Evolutionary conservation across 164 flowering plant genomes (phyloP), one percentile per base, ranked within the genome.

Genomic region (Liriodendron chinense): DNA sequence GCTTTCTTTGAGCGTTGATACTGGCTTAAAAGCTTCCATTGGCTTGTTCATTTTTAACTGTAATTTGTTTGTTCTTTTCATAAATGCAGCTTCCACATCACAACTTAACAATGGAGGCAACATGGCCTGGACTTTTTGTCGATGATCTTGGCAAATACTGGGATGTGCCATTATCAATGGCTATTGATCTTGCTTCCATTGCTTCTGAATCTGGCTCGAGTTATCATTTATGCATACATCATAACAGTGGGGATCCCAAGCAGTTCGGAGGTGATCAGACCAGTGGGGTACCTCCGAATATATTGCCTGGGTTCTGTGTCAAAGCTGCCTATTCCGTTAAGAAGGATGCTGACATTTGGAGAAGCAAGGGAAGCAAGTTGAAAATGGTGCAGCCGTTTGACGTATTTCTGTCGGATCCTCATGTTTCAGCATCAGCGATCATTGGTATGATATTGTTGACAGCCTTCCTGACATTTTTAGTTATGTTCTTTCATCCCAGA

Each of bases 371-470:
- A 25, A 81, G 80, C 20, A 95, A 91, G 85, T 68, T 90, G 83
- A 89, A 82, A 77, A 80, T 86, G 89, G 91, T 86, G 68, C 96
- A 89, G 77, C 98, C 98, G 26, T 92, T 77, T 82, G 98, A 95
- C 68, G 34, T 88, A 5, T 88, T 95, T 78, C 85, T 90, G 78
- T 91, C 94, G 25, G 87, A 79, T 81, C 94, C 98, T 70, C 96
- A 90, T 71, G 63, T 93, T 75, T 87, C 97, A 20, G 85, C 87
- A 16, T 86, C 97, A 7, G 91, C 85, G 25, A 74, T 86, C 22
- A 82, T 95, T 73, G 98, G 98, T 95, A 86, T 81, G 83, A 65
- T 75, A 25, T 49, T 4, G 56, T 34, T 5, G 25, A 34, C 26
- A n/a, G 74, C 47, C 7, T 65, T 25, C 5, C 62, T 72, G 34